Evolutionary conservation across 129 eudicot species (phyloP), one percentile per base, ranked within the genome.

Genomic region (Centella asiatica): DNA sequence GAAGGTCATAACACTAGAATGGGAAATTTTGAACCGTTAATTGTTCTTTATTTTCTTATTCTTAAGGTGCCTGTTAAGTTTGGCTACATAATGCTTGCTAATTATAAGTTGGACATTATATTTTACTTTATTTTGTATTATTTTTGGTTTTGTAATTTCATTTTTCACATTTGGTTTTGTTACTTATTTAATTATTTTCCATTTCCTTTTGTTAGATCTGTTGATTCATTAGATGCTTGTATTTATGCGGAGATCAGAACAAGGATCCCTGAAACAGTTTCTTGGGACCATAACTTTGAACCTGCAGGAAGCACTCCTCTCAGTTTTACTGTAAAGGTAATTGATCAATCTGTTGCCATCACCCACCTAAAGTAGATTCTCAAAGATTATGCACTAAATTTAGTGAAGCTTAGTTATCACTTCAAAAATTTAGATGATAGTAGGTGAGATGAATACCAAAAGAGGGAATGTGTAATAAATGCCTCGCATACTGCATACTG

Each of bases 281-380:
- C 95, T 42, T 92, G 99, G 99, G 99, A 92, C 77, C 84, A 92
- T 79, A 87, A 84, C 79, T 92, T 92, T 71, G 98, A 87, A 71
- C 96, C 96, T 68, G 95, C 83, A 57, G 92, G 99, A 62, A 92
- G 79, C 83, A 81, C 82, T 62, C 96, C 96, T 60, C 76, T 92
- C 58, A 92, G 82, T 72, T 92, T 84, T 47, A 92, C 96, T 44
- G 96, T 87, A 40, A 92, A 92, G 87, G 99, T 82, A 73, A 44
- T 57, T 59, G 39, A 46, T 28, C 54, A 73, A 72, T 59, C 31
- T 47, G 53, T 60, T 15, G 20, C 27, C 71, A 57, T 37, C 54
- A 39, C 32, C 29, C n/a, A 36, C 7, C 39, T 31, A 24, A 64
- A 49, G 18, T 64, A 17, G 44, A 64, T 31, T 25, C 47, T 33